Conservation (phyloP, 306 rosid species). For the Purshia tridentata region DNA sequence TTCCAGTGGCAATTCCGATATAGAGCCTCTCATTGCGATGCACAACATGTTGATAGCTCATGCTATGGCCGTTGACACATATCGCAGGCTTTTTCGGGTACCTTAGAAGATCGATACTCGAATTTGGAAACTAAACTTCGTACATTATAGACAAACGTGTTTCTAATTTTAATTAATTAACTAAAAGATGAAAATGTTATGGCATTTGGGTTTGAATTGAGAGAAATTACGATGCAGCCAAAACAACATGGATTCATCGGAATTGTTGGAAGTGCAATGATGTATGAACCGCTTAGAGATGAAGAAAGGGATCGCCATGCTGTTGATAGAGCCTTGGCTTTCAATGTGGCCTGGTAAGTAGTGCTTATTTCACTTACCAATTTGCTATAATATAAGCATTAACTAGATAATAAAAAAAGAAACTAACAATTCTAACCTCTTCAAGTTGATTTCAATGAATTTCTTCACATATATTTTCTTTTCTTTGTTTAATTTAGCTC, state of each 20-base stretch:
- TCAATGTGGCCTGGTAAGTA: constrained; percentile 52
- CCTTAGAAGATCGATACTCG: too few relatives aligned
- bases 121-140: too few relatives aligned
- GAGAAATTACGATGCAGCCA: constrained; percentile 21
- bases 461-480: too few relatives aligned
- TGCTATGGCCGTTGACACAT: constrained; percentile 18
- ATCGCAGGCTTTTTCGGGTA: constrained; percentile 53
- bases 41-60: constrained; percentile 26
- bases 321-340: constrained; percentile 51
- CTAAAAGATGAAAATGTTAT: too few relatives aligned
- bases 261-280: constrained; percentile 21
- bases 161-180: too few relatives aligned
- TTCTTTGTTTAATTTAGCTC: too few relatives aligned
- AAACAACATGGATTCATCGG: constrained; percentile 57
- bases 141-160: too few relatives aligned
- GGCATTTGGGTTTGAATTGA: too few relatives aligned
- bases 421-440: too few relatives aligned
- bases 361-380: neutral
- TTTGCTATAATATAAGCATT: neutral
- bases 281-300: constrained; percentile 65
- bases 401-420: too few relatives aligned
- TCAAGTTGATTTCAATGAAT: too few relatives aligned
- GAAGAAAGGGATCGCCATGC: constrained; percentile 48
- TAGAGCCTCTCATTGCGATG: constrained; percentile 30
- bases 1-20: constrained; percentile 18